Base-by-base conservation (phyloP, 192 early-diverging fungal species). In the Geosiphon pyriformis region DNA sequence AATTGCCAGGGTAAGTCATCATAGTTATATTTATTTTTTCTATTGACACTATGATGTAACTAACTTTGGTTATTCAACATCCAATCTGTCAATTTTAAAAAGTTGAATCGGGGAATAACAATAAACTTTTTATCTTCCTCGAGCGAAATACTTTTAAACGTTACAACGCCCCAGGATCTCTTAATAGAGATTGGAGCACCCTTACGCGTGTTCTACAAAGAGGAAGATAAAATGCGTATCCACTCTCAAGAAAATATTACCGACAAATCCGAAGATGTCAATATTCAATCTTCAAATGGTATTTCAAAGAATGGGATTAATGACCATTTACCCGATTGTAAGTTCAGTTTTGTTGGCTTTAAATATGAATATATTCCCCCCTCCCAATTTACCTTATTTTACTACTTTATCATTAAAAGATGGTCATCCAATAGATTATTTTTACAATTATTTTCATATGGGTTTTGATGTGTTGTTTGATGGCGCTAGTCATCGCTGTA, bases 401-500 rank as follows among this genome's bases (percentile, higher is more conserved):
- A n/a, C n/a, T n/a, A n/a, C n/a, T n/a, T n/a, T n/a, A n/a, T n/a
- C n/a, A n/a, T n/a, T n/a, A n/a, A n/a, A n/a, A 30, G 51, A 33
- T 54, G 75, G 33, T 26, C 74, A 79, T 23, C 73, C 83, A 17
- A 80, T 81, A 15, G 88, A 85, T 65, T 91, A 90, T 56, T 88
- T 89, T 73, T 90, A 85, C 74, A 88, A 90, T 63, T 91, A 89
- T 59, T 89, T 88, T 70, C 76, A 82, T 59, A 51, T 85, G n/a
- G 89, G 89, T 4, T 77, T 91, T 29, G 89, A 91, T 57, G 72
- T 91, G 27, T 62, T 89, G 4, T 86, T 92, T 70, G 88, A 89
- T 49, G 88, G 85, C 11, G 59, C 66, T 7, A 73, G 70, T 4
- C 90, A 92, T 65, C 73, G 79, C 15, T 81, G 88, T 69, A 85